phyloP scores from a whole-genome alignment of 1,284 basidiomycete genomes.

The Ceratorhiza oryzae-sativae region DNA sequence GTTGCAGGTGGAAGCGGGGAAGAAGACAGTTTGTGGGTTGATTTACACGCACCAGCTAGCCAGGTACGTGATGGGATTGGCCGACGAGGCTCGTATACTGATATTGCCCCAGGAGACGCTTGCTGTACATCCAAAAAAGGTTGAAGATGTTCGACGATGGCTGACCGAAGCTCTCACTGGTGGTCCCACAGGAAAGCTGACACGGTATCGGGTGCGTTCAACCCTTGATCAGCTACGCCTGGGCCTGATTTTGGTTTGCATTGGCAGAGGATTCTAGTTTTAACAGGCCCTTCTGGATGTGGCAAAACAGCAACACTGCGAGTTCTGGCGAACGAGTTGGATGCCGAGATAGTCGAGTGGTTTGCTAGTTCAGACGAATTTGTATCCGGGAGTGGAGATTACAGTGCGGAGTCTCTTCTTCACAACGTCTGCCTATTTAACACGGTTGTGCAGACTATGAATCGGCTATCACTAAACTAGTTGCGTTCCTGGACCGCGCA shows the following conservation, averaged over 20 bases:
- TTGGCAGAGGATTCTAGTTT: slow-evolving; percentile 75
- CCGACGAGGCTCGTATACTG: too few relatives aligned
- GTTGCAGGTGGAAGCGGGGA: not conserved
- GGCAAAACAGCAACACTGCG: slow-evolving; percentile 89
- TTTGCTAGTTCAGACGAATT: slow-evolving; percentile 64
- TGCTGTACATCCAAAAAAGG: slow-evolving; percentile 87
- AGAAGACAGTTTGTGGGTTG: slow-evolving; percentile 28
- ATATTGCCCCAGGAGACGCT: slow-evolving; percentile 66
- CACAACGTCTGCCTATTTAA: slow-evolving; percentile 1
- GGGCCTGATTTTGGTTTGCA: not conserved
- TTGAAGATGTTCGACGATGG: slow-evolving; percentile 87
- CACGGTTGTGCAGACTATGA: slow-evolving; percentile 58
- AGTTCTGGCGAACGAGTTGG: slow-evolving; percentile 76
- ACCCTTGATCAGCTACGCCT: not conserved
- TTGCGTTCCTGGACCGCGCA: slow-evolving; percentile 78
- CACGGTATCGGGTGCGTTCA: slow-evolving; percentile 76
- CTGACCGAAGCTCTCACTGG: slow-evolving; percentile 81
- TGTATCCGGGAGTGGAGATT: slow-evolving; percentile 46
- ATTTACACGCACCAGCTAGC: slow-evolving; percentile 24
- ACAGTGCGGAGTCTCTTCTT: slow-evolving; percentile 42
- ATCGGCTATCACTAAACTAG: slow-evolving; percentile 74
- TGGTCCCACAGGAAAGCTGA: slow-evolving; percentile 66
- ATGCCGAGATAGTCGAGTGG: slow-evolving; percentile 89
- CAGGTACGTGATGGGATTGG: slow-evolving; percentile 2
- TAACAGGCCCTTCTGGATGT: slow-evolving; percentile 90